Conservation (phyloP, 257 asterid species). For the Lycium barbarum region DNA sequence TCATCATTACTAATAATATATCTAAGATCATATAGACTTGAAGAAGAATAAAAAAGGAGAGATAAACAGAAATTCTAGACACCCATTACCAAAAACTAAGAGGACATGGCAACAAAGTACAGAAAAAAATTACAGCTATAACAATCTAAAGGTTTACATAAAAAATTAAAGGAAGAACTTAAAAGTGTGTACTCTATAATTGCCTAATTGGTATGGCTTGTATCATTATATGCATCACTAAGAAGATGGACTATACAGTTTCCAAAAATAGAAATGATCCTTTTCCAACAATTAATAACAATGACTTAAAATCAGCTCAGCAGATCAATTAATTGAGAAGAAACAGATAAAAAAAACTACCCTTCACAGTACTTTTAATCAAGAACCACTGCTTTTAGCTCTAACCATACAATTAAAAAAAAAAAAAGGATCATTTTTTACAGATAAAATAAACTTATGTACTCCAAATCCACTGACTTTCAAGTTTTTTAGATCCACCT, state of each 20-base stretch:
- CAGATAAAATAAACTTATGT: too few relatives aligned
- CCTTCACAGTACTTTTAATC: too few relatives aligned
- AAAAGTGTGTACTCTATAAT: not conserved
- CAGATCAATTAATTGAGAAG: not conserved
- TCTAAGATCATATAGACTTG: too few relatives aligned
- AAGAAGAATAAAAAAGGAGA: not conserved
- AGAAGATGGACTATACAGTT: not conserved
- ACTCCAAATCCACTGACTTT: too few relatives aligned
- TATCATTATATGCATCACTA: not conserved
- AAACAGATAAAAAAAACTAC: too few relatives aligned
- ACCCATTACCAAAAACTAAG: not conserved
- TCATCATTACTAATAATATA: not conserved
- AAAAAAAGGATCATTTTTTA: too few relatives aligned
- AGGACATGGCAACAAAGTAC: not conserved
- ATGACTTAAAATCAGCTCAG: not conserved
- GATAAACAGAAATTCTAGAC: not conserved
- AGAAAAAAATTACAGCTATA: not conserved
- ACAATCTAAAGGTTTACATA: not conserved
- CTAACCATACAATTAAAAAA: not conserved
- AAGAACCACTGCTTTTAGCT: not conserved
- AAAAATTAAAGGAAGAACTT: not conserved
- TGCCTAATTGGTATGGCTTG: not conserved
- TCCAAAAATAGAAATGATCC: not conserved
- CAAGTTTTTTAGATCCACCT: too few relatives aligned
- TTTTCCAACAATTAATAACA: not conserved